phyloP scores from a whole-genome alignment of 164 flowering plant species.

The Kingdonia uniflora region DNA sequence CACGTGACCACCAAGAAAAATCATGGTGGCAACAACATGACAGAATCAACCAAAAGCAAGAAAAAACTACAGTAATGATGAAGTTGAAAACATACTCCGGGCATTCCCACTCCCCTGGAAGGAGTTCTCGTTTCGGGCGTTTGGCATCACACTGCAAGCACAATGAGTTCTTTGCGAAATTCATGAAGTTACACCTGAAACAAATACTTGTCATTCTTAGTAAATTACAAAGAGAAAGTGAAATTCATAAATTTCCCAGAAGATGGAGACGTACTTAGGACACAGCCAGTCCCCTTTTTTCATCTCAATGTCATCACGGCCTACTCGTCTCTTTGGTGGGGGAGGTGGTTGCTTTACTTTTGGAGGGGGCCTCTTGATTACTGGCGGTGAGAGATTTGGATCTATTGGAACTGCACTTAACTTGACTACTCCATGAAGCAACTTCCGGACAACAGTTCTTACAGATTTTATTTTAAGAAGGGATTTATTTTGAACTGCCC shows the following conservation, averaged over 20 bases:
- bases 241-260: neutral
- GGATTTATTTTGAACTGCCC: slow-evolving; percentile 52
- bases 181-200: slow-evolving; percentile 96
- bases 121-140: slow-evolving; percentile 90
- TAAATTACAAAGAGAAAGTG: neutral
- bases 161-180: slow-evolving; percentile 84
- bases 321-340: slow-evolving; percentile 85
- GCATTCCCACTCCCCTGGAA: slow-evolving; percentile 99
- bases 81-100: slow-evolving; percentile 55
- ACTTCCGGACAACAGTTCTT: slow-evolving; percentile 71
- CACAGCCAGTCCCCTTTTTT: slow-evolving; percentile 99
- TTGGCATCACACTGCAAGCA: slow-evolving; percentile 98
- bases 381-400: slow-evolving; percentile 93
- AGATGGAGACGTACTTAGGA: slow-evolving; percentile 56
- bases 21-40: too few species aligned
- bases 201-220: slow-evolving; percentile 6
- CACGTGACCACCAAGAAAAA: too few species aligned
- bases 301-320: slow-evolving; percentile 96
- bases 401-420: slow-evolving; percentile 92
- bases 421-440: slow-evolving; percentile 85
- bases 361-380: slow-evolving; percentile 79
- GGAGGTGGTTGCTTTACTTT: slow-evolving; percentile 98
- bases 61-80: neutral
- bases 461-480: slow-evolving; percentile 67
- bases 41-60: too few species aligned